Percentiles rank a stretch among this genome's conserved stretches.
Evolutionary conservation across 2,329 filamentous ascomycete genomes (phyloP).

Genomic region (Aureobasidium mangrovei): DNA sequence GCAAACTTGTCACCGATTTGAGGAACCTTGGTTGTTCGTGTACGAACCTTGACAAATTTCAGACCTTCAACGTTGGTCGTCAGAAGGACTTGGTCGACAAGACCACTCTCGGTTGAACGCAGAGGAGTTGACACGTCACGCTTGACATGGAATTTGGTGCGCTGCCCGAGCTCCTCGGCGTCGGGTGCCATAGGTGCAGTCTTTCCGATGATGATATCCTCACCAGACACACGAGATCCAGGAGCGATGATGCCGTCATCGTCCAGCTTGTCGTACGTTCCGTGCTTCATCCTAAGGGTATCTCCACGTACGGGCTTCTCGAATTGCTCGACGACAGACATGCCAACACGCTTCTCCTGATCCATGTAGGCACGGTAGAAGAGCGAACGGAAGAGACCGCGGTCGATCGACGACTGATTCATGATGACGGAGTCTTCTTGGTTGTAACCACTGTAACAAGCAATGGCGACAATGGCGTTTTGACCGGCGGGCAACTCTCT

Average conservation of each 20-base stretch:
- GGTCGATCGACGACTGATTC: constrained; percentile 99
- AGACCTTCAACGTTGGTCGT: constrained; percentile 92
- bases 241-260: constrained; percentile 92
- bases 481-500: constrained; percentile 92
- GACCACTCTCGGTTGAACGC: constrained; percentile 91
- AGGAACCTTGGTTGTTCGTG: constrained; percentile 92
- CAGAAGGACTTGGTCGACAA: constrained; percentile 85
- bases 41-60: constrained; percentile 94
- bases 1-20: constrained; percentile 99
- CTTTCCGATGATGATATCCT: constrained; percentile 99
- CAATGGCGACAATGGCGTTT: constrained; percentile 96
- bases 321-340: constrained; percentile 86
- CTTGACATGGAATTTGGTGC: constrained; percentile 83
- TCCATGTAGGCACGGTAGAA: constrained; percentile 98
- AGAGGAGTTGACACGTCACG: constrained; percentile 92
- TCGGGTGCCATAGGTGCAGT: constrained; percentile 91
- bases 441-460: constrained; percentile 97
- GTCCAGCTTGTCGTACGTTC: constrained; percentile 68
- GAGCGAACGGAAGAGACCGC: constrained; percentile 90
- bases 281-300: constrained; percentile 82
- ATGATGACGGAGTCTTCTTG: constrained; percentile 99
- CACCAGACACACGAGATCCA: constrained; percentile 87
- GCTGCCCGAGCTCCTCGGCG: constrained; percentile 84
- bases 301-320: constrained; percentile 88
- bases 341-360: constrained; percentile 89